Conservation (phyloP, 768 basidiomycete genomes). For the Macrolepiota fuliginosa region DNA sequence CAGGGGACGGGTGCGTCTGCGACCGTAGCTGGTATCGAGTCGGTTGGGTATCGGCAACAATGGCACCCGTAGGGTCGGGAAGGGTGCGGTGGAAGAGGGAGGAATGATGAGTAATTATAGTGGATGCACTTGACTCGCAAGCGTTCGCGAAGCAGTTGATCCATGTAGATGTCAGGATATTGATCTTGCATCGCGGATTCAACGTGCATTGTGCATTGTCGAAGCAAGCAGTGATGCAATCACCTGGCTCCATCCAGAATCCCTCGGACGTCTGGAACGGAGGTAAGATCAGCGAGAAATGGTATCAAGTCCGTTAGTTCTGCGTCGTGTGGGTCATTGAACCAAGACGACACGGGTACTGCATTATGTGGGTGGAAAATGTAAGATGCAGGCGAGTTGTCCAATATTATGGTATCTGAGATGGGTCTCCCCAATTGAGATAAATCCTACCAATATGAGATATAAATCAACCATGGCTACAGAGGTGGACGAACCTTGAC, state of each 20-base stretch:
- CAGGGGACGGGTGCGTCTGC: background rate
- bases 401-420: slow-evolving; percentile 93
- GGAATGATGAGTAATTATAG: background rate
- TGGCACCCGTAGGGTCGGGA: background rate
- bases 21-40: slow-evolving; percentile 5
- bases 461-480: background rate
- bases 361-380: slow-evolving; percentile 99
- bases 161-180: background rate
- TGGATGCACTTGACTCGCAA: slow-evolving; percentile 1
- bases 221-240: background rate
- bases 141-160: slow-evolving; percentile 1
- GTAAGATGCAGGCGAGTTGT: slow-evolving; percentile 98
- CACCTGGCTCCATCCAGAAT: slow-evolving; percentile 84
- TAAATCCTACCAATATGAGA: slow-evolving; percentile 62
- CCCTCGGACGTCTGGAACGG: slow-evolving; percentile 87
- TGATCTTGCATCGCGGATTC: slow-evolving; percentile 3
- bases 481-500: slow-evolving; percentile 69
- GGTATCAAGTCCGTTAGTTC: slow-evolving; percentile 95
- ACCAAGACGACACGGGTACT: slow-evolving; percentile 98
- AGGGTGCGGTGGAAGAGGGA: background rate
- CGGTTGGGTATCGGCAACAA: slow-evolving; percentile 3
- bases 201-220: slow-evolving; percentile 5
- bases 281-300: slow-evolving; percentile 85
- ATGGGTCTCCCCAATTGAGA: slow-evolving; percentile 96
- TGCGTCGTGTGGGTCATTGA: slow-evolving; percentile 98